Base-by-base conservation (phyloP, 2,329 filamentous ascomycete species). In the Fusarium coicis region DNA sequence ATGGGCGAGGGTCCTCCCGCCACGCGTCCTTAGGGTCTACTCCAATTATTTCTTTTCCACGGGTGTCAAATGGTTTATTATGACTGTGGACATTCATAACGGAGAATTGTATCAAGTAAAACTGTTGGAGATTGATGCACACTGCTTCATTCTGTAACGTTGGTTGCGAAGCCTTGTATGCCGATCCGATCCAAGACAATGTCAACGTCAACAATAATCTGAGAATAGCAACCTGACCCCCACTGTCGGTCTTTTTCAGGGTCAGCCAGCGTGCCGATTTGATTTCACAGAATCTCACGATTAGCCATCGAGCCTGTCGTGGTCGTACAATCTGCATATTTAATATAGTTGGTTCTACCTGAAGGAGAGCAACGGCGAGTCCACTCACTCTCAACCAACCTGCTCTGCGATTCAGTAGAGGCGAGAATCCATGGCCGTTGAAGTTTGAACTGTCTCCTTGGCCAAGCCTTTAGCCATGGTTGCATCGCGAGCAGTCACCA, bases 21-120 rank as follows among this genome's bases (percentile, higher is more conserved):
- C 75, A 77, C 75, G 75, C 75, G 75, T 77, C 70, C 73, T 54
- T 56, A 52, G 59, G 53, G 64, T 61, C 57, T 74, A 67, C 68
- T 56, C 50, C 42, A 70, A 54, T 65, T 68, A 58, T 60, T 57
- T 39, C 42, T 32, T 42, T 54, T 46, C 57, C 53, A 56, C 44
- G 37, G 63, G 46, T 23, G 56, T 61, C 47, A 70, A 70, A 66
- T 57, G 43, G 64, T 64, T 56, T 36, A 64, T 52, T 40, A 52
- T 52, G 28, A 52, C n/a, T 44, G 57, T 46, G 47, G 63, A 39
- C 26, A 67, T 53, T 62, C 30, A 43, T 68, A 40, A 66, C 34
- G 54, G 44, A 63, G 68, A 62, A 63, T 52, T 54, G 34, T 54
- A 54, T 28, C 50, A 54, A 54, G 34, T 54, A 63, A 57, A 62